Conservation (phyloP, 805 yeast species). For the Starmerella floricola region DNA sequence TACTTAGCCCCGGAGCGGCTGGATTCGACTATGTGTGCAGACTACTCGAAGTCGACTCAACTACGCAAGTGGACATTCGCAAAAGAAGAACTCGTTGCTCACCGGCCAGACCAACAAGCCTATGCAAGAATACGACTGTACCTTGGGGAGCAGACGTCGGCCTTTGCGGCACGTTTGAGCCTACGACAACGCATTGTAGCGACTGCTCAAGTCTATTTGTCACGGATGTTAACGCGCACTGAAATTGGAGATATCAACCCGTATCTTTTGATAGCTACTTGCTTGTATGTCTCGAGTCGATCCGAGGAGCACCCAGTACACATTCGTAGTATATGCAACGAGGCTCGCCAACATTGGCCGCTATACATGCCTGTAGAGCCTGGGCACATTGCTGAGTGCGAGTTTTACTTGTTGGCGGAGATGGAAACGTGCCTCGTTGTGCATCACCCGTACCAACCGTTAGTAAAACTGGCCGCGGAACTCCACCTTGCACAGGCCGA, state of each 20-base stretch:
- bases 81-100: conserved; percentile 40
- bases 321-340: conserved; percentile 67
- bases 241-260: conserved; percentile 71
- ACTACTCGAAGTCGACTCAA: conserved; percentile 80
- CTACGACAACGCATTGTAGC: conserved; percentile 75
- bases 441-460: conserved; percentile 33
- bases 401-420: conserved; percentile 85
- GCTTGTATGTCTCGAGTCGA: conserved; percentile 81
- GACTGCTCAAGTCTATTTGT: conserved; percentile 74
- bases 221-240: conserved; percentile 51
- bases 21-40: conserved; percentile 35
- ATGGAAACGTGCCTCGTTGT: conserved; percentile 36
- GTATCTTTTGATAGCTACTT: conserved; percentile 69
- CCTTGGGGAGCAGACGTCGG: conserved; percentile 60
- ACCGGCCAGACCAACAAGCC: conserved; percentile 31
- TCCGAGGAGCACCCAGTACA: conserved; percentile 94
- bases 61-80: conserved; percentile 70
- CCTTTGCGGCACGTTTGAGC: conserved; percentile 65
- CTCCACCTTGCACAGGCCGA: conserved; percentile 39
- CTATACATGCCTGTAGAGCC: conserved; percentile 86
- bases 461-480: conserved; percentile 42
- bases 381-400: conserved; percentile 87
- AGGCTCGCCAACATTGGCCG: conserved; percentile 87
- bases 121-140: conserved; percentile 38
- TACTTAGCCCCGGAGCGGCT: not conserved